phyloP scores from a whole-genome alignment of 73 alveolate genomes.

The Uronychia binucleata region DNA sequence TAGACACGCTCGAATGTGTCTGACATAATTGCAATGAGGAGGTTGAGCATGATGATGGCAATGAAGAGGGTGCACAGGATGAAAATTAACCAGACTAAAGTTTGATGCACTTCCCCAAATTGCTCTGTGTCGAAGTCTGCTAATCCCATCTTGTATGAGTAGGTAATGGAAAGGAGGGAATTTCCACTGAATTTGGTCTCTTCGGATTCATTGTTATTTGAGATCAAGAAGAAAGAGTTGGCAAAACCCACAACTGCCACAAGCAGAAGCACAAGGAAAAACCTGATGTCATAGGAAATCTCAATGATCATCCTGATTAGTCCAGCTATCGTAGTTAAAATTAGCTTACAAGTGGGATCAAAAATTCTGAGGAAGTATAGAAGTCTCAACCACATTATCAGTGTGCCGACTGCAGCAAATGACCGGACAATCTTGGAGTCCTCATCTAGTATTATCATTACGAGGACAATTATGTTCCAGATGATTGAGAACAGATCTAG shows the following conservation, averaged over 20 bases:
- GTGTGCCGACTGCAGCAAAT: background rate
- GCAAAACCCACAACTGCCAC: slow-evolving; percentile 59
- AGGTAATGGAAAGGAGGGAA: slow-evolving; percentile 22
- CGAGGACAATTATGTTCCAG: background rate
- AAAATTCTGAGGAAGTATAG: slow-evolving; percentile 34
- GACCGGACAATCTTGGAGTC: background rate
- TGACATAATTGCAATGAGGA: slow-evolving; percentile 52
- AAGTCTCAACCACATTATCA: slow-evolving; percentile 14
- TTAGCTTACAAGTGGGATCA: background rate
- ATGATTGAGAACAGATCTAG: slow-evolving; percentile 7
- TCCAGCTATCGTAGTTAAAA: slow-evolving; percentile 6
- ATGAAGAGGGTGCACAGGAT: slow-evolving; percentile 11
- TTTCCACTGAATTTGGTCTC: slow-evolving; percentile 3
- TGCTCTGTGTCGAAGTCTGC: slow-evolving; percentile 36
- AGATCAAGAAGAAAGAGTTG: slow-evolving; percentile 34
- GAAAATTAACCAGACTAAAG: slow-evolving; percentile 2
- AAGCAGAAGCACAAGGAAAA: slow-evolving; percentile 19
- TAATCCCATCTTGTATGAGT: slow-evolving; percentile 23
- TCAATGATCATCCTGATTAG: background rate
- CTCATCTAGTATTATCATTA: background rate
- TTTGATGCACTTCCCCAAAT: slow-evolving; percentile 1
- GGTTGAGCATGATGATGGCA: slow-evolving; percentile 45
- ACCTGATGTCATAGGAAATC: slow-evolving; percentile 29
- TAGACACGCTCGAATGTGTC: slow-evolving; percentile 37
- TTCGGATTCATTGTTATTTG: slow-evolving; percentile 9